Evolutionary conservation across 2,329 filamentous ascomycete species (phyloP), one percentile per base, ranked within the genome.

Genomic region (Fusarium sp.): DNA sequence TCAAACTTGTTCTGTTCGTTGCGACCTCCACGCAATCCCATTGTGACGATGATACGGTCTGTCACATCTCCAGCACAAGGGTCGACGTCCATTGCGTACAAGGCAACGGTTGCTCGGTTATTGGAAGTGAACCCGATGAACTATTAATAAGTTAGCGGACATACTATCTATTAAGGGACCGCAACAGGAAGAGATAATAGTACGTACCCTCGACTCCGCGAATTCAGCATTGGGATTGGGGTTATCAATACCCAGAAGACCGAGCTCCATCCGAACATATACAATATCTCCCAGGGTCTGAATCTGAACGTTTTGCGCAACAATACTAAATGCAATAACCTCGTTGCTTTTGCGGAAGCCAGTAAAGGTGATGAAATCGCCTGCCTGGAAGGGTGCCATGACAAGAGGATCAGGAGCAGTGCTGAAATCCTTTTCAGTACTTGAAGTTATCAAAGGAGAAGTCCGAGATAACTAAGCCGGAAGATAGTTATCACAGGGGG

Each of bases 1-100:
- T 83, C 76, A 59, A 82, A 84, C 71, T 81, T 82, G 74, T 82
- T 83, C 71, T 82, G 82, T 31, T 72, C 79, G 64, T 79, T 82
- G 47, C 47, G 61, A 2, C 62, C 54, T 13, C 74, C 80, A 27
- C 79, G 78, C 18, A 82, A 72, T 7, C 80, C 78, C 35, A 81
- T 70, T 3, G 79, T 77, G 5, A 79, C 80, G 8, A 83, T 76
- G 62, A 82, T 80, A 60, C 82, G 81, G 64, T 83, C 79, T 0
- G 78, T 79, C n/a, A 75, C 72, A 0, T 70, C 73, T 3, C 82
- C 82, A 6, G 82, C 83, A 76, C 82, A 84, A 0, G 81, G 79
- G 69, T 84, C 77, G 22, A 80, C 74, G 34, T 84, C 83, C 69
- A 83, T 80, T 40, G 82, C 82, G 50, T 79, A 81, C 20, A 84